Evolutionary conservation across 805 yeast species (phyloP), one percentile per base, ranked within the genome.

Genomic region (Hanseniaspora hatyaiensis): DNA sequence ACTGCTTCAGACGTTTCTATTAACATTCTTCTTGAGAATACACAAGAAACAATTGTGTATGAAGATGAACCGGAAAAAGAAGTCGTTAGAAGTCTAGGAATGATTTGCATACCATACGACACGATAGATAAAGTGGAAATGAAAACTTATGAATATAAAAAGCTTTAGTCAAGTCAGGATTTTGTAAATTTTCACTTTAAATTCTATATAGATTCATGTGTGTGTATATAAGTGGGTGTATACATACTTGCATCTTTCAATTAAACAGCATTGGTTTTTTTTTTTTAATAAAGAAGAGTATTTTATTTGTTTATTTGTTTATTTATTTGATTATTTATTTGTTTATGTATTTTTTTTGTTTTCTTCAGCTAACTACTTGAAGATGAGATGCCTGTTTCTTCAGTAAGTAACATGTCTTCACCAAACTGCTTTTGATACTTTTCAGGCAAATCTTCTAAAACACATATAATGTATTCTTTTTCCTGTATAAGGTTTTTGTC

Each of bases 401-500:
- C 37, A 39, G 33, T 47, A 26, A 22, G 40, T 11, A 36, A 13
- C 15, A 53, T 55, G 19, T 47, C 51, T 31, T 49, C 61, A 16
- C 67, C 55, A 15, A 62, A 57, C 11, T 65, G 58, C 18, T 80
- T 69, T 58, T 32, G 13, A 18, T 20, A 20, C 11, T 12, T 24
- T 23, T 78, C 80, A 6, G 92, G 94, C 50, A 83, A 64, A 44
- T 74, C 72, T 52, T 77, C 78, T 45, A 89, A 82, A 53, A 83
- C 84, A 50, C 74, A 76, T 39, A 85, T 69, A 28, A 92, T 78
- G 61, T 81, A 92, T 48, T 77, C 82, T 56, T 82, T 78, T 62
- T 92, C 98, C 49, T 81, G 89, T 32, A 73, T 67, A 57, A 85
- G 79, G 24, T 71, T 70, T 15, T 76, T 69, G 57, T 80, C 84